Conservation (phyloP, 441 rosid species). For the Euphorbia celastroides region DNA sequence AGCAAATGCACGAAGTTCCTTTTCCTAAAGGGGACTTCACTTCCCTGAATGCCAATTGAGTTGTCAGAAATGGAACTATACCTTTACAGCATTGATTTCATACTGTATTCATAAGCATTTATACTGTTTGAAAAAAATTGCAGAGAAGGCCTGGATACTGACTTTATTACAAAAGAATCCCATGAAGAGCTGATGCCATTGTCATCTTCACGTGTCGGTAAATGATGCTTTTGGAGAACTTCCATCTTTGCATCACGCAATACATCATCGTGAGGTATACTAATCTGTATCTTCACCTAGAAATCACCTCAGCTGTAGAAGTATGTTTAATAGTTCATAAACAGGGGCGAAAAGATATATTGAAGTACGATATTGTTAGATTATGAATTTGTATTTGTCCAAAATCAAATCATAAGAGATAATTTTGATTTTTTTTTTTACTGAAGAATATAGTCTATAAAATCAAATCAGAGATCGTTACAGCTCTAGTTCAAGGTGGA, state of each 20-base stretch:
- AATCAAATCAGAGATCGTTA: no score
- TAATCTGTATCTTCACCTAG: constrained; percentile 57
- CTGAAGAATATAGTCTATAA: no score
- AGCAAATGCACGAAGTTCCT: constrained; percentile 78
- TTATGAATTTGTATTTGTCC: no score
- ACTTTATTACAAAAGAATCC: constrained; percentile 64
- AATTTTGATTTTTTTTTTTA: no score
- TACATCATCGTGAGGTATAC: constrained; percentile 41
- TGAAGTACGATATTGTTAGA: neutral
- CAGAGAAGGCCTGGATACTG: constrained; percentile 28
- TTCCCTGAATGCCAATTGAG: constrained; percentile 41
- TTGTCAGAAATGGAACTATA: constrained; percentile 20
- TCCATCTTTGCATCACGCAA: constrained; percentile 47
- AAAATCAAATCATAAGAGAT: no score
- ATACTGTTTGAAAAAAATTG: neutral
- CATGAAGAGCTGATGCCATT: constrained; percentile 33
- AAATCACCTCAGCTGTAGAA: constrained; percentile 18
- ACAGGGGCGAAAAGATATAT: neutral
- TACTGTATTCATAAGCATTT: neutral
- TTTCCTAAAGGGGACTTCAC: constrained; percentile 61
- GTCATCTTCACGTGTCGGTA: constrained; percentile 33
- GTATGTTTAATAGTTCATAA: neutral
- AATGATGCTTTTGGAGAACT: constrained; percentile 43
- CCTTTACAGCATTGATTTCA: neutral
- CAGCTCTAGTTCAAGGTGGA: no score